Evolutionary conservation across 2,329 filamentous ascomycete genomes (phyloP).

Genomic region (Pyricularia sp.): DNA sequence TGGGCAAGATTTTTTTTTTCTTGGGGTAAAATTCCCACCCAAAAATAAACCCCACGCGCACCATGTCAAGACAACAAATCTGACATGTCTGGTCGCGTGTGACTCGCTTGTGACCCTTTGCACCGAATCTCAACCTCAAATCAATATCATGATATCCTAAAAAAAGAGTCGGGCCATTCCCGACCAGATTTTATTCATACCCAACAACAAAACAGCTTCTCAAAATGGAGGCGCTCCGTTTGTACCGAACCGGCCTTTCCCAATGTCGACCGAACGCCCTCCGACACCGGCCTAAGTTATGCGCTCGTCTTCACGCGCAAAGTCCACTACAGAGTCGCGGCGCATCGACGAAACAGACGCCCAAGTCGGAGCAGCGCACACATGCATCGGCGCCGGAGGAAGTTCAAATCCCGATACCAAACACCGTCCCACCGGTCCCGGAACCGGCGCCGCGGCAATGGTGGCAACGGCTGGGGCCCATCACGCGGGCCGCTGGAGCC

Average conservation of each 20-base stretch:
- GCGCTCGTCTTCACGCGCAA: neutral
- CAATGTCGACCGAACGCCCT: neutral
- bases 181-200: neutral
- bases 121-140: neutral
- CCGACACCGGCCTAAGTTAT: neutral
- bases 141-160: neutral
- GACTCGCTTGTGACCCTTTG: neutral
- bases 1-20: neutral
- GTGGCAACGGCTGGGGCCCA: constrained; percentile 44
- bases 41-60: neutral
- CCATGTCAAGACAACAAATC: neutral
- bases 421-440: constrained; percentile 27
- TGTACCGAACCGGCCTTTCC: neutral
- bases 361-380: neutral
- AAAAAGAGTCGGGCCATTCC: neutral
- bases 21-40: neutral
- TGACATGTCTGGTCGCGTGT: neutral
- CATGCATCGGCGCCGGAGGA: constrained; percentile 5
- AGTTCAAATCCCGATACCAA: constrained; percentile 28
- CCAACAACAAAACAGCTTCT: neutral
- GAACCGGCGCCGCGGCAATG: constrained; percentile 25
- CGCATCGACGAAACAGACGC: neutral
- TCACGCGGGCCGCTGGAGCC: constrained; percentile 37
- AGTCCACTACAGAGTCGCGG: neutral
- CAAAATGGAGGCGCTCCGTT: neutral